Base-by-base conservation (phyloP, 2,329 filamentous ascomycete genomes). In the Dothiorella sarmentorum region DNA sequence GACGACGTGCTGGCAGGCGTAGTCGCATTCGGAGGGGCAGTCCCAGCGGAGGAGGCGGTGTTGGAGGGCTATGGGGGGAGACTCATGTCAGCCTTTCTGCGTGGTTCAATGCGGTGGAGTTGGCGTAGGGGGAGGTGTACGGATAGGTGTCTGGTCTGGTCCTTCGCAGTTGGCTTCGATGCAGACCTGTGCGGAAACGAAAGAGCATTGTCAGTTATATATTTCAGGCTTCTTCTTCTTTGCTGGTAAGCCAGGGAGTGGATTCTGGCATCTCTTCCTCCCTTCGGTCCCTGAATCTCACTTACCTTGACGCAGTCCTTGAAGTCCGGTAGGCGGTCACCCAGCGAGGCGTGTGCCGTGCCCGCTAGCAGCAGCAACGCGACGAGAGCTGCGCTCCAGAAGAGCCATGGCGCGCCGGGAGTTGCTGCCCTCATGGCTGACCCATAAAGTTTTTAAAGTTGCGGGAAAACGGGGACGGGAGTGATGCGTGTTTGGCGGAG, bases 11-110 rank as follows among this genome's bases (percentile, higher is more conserved):
- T 99, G 94, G 80, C 94, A 99, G 61, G 90, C 88, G 79, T 99
- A 96, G 80, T 99, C 92, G 85, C 94, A 99, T 82, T 99, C 93
- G 70, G 89, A 82, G 62, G 89, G 84, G 77, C 94, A 99, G 71
- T 85, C 86, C 94, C 94, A 99, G 73, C 97, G 78, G 69, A 97
- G 86, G 65, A 97, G 81, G 62, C 90, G 90, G 71, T 88, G 91
- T 75, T 89, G 85, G 66, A 96, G 72, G 63, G 94, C 91, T 96
- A 70, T 56, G 10, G 33, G 29, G 44, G 24, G 7, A 17, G 26
- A 18, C 2, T 18, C 9, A 59, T 7, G 40, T 22, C 35, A 47
- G 22, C 18, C 17, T 10, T 42, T 20, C 58, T 65, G 7, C 13
- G 17, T 10, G 27, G 2, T 33, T 33, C 33, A 52, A 51, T 51